phyloP scores from a whole-genome alignment of 768 basidiomycete species.

The Candolleomyces eurysporus region DNA sequence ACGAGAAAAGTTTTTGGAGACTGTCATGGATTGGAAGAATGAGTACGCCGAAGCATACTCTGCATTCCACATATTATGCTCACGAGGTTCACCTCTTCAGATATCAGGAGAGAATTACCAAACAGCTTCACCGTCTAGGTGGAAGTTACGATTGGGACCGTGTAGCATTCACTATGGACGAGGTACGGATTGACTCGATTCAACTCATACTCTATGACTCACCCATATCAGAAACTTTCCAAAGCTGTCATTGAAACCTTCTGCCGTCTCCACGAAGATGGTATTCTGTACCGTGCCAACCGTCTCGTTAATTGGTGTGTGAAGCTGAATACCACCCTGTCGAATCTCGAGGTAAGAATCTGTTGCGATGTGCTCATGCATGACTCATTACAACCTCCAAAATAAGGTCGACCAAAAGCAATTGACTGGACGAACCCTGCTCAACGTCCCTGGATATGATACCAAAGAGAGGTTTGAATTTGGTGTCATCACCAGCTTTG shows the following conservation, averaged over 20 bases:
- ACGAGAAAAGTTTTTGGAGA: conserved; percentile 84
- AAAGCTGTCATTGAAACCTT: conserved; percentile 92
- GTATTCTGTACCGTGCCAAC: conserved; percentile 92
- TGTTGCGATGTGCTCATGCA: background rate
- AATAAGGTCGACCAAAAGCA: conserved; percentile 88
- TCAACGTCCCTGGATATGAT: conserved; percentile 94
- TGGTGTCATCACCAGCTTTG: conserved; percentile 95
- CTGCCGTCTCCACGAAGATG: conserved; percentile 87
- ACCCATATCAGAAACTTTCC: conserved; percentile 53
- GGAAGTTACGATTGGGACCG: conserved; percentile 95
- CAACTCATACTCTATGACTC: no score
- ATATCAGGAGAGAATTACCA: conserved; percentile 91
- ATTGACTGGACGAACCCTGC: conserved; percentile 76
- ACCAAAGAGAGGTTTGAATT: conserved; percentile 96
- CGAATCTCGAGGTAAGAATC: conserved; percentile 83
- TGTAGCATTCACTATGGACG: conserved; percentile 93
- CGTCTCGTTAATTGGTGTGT: conserved; percentile 99
- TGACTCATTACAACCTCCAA: background rate
- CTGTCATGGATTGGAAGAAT: conserved; percentile 95
- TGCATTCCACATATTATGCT: background rate
- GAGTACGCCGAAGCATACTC: conserved; percentile 54
- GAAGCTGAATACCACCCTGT: conserved; percentile 90
- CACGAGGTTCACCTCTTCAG: conserved; percentile 37
- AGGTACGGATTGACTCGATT: conserved; percentile 42
- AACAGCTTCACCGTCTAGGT: conserved; percentile 84